phyloP scores from a whole-genome alignment of 768 basidiomycete species.

The Tephrocybe sp. region DNA sequence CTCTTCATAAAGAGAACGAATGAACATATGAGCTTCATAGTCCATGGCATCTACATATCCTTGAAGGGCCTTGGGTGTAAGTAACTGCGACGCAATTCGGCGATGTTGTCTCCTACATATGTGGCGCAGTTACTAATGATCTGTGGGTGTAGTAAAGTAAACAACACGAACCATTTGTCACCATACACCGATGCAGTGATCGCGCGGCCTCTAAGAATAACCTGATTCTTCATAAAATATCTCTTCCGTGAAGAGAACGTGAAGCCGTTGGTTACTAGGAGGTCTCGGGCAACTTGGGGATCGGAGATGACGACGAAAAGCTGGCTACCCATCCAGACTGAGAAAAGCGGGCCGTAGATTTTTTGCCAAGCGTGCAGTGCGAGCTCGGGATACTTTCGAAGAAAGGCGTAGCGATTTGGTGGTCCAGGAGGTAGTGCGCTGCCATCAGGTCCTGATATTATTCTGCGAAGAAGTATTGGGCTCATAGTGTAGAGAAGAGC shows the following conservation, averaged over 20 bases:
- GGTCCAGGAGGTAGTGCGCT: background rate
- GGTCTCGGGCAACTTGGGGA: slow-evolving; percentile 26
- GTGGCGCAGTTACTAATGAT: no score
- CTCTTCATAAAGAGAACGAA: slow-evolving; percentile 33
- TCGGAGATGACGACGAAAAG: slow-evolving; percentile 28
- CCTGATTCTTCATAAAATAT: slow-evolving; percentile 36
- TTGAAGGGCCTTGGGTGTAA: slow-evolving; percentile 33
- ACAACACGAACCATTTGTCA: slow-evolving; percentile 27
- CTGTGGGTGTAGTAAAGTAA: background rate
- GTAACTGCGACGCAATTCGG: slow-evolving; percentile 31
- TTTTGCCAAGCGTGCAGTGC: background rate
- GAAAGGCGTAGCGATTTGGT: background rate
- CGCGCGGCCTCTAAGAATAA: slow-evolving; percentile 30
- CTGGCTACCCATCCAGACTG: slow-evolving; percentile 37
- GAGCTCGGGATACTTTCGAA: slow-evolving; percentile 22
- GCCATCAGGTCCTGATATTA: background rate
- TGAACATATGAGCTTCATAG: slow-evolving; percentile 36
- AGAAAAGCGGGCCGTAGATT: slow-evolving; percentile 28
- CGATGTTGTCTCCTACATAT: slow-evolving; percentile 39
- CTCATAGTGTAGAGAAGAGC: background rate
- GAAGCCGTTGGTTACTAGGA: slow-evolving; percentile 34
- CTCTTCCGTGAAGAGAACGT: slow-evolving; percentile 32
- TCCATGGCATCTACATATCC: slow-evolving; percentile 34
- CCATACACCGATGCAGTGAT: slow-evolving; percentile 33
- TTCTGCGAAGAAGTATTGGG: background rate